These are phyloP conservation scores for Cryptomeria japonica DNA, from an alignment of 75 land plant species.

Conservation along the genomic window DNA sequence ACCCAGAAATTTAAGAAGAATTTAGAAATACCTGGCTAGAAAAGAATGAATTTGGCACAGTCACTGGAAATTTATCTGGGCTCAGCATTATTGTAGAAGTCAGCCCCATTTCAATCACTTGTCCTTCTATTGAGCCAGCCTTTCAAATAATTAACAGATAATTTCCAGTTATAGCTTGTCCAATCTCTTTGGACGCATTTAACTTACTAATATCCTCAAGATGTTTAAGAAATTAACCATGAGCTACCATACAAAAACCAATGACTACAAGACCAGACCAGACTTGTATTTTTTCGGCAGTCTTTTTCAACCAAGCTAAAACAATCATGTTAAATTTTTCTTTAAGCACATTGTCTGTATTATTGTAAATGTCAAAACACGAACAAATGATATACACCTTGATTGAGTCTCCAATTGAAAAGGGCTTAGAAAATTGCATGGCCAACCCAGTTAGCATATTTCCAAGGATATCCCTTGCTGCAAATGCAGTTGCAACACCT, in stretches of 20 bases:
- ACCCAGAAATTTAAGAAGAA: not conserved
- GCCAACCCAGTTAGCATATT: slow-evolving; percentile 82
- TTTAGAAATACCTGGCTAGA: slow-evolving; percentile 70
- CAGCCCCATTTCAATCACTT: slow-evolving; percentile 87
- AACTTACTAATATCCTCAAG: not conserved
- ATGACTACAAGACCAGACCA: not conserved
- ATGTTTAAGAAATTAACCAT: not conserved
- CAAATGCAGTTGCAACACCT: slow-evolving; percentile 98
- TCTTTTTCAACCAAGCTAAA: not conserved
- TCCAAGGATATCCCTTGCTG: slow-evolving; percentile 89
- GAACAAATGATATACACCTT: slow-evolving; percentile 43
- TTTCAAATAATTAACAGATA: slow-evolving; percentile 23
- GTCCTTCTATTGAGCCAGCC: slow-evolving; percentile 92
- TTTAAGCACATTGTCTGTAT: not conserved
- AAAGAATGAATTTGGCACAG: slow-evolving; percentile 89
- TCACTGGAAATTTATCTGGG: slow-evolving; percentile 80
- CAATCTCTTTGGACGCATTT: not conserved
- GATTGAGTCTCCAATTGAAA: slow-evolving; percentile 83
- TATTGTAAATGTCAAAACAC: not conserved
- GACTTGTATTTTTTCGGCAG: not conserved
- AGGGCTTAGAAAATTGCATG: slow-evolving; percentile 78
- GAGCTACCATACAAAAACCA: not conserved
- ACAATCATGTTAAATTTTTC: not conserved
- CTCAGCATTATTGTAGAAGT: slow-evolving; percentile 75
- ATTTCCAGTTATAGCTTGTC: not conserved